phyloP scores from a whole-genome alignment of 345 rosid species.

The Noccaea bulbosa region DNA sequence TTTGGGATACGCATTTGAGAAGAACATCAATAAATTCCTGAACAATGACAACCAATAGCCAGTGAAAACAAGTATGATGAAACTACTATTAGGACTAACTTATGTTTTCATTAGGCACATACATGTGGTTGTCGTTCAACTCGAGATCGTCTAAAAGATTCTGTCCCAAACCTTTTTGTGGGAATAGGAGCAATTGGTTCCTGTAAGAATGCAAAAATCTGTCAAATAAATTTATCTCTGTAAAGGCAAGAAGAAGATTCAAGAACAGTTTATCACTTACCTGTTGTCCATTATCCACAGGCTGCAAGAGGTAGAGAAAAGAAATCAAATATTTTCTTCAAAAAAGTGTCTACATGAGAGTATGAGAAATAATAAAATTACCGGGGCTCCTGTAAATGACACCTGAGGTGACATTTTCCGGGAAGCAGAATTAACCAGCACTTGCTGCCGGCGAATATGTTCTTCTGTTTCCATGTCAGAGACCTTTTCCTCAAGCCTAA shows the following conservation, averaged over 20 bases:
- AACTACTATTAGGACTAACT: slow-evolving; percentile 1
- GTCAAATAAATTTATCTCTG: slow-evolving; percentile 27
- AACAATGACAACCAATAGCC: slow-evolving; percentile 40
- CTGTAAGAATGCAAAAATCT: slow-evolving; percentile 45
- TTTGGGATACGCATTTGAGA: slow-evolving; percentile 61
- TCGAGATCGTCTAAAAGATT: slow-evolving; percentile 62
- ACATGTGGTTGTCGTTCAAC: slow-evolving; percentile 73
- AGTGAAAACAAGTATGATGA: slow-evolving; percentile 25
- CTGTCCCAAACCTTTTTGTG: slow-evolving; percentile 55
- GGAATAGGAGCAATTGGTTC: slow-evolving; percentile 58
- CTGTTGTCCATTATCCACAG: slow-evolving; percentile 68
- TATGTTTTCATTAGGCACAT: slow-evolving; percentile 43
- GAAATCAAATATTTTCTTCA: slow-evolving; percentile 24
- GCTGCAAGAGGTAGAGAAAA: slow-evolving; percentile 51
- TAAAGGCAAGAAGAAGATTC: slow-evolving; percentile 15
- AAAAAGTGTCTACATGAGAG: background rate
- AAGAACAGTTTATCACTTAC: slow-evolving; percentile 51
- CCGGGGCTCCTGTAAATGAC: slow-evolving; percentile 55
- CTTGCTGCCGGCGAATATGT: slow-evolving; percentile 70
- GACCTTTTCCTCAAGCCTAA: slow-evolving; percentile 82
- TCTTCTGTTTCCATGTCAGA: slow-evolving; percentile 86
- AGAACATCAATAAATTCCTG: slow-evolving; percentile 83
- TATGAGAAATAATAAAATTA: slow-evolving; percentile 35
- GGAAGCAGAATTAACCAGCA: slow-evolving; percentile 54
- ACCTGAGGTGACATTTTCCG: slow-evolving; percentile 63